phyloP scores from a whole-genome alignment of 2,329 filamentous ascomycete genomes.

The Claviceps pazoutovae region DNA sequence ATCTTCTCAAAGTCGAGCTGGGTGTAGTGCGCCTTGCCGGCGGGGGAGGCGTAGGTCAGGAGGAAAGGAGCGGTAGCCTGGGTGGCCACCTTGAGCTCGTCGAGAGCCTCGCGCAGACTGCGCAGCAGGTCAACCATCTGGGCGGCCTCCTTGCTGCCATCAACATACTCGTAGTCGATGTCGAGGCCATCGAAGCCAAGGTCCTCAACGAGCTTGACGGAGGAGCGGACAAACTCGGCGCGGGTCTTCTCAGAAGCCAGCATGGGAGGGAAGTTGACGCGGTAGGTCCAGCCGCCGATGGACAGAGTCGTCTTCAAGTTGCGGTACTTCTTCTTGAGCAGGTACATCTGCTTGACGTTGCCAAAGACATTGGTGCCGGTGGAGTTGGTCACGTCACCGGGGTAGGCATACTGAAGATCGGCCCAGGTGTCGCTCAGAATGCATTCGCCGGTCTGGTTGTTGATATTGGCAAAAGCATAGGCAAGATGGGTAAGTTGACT shows the following conservation, averaged over 20 bases:
- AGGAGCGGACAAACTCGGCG: conserved; percentile 49
- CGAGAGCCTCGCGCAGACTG: conserved; percentile 28
- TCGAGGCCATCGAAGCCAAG: conserved; percentile 45
- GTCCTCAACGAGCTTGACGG: conserved; percentile 56
- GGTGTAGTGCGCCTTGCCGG: conserved; percentile 33
- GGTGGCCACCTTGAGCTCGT: conserved; percentile 24
- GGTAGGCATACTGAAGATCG: conserved; percentile 53
- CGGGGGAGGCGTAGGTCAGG: conserved; percentile 35
- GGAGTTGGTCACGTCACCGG: conserved; percentile 41
- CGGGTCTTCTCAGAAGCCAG: conserved; percentile 49
- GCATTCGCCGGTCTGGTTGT: conserved; percentile 4
- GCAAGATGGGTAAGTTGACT: conserved; percentile 61
- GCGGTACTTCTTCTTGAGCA: conserved; percentile 63
- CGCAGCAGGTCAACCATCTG: conserved; percentile 29
- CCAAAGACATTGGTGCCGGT: conserved; percentile 56
- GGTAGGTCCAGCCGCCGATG: conserved; percentile 72
- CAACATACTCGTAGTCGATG: conserved; percentile 43
- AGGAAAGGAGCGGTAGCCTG: conserved; percentile 31
- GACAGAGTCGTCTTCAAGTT: conserved; percentile 65
- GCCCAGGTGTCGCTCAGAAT: conserved; percentile 21
- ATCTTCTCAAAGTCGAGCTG: conserved; percentile 37
- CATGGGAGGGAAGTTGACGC: conserved; percentile 42
- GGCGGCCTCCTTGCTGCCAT: conserved; percentile 22
- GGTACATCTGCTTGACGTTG: conserved; percentile 60
- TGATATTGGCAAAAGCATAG: conserved; percentile 41